A percentile compares a stretch with the other conserved stretches of the same genome.
Evolutionary conservation across 495 filamentous ascomycete species (phyloP).

Genomic region (Penicillium verhagenii): DNA sequence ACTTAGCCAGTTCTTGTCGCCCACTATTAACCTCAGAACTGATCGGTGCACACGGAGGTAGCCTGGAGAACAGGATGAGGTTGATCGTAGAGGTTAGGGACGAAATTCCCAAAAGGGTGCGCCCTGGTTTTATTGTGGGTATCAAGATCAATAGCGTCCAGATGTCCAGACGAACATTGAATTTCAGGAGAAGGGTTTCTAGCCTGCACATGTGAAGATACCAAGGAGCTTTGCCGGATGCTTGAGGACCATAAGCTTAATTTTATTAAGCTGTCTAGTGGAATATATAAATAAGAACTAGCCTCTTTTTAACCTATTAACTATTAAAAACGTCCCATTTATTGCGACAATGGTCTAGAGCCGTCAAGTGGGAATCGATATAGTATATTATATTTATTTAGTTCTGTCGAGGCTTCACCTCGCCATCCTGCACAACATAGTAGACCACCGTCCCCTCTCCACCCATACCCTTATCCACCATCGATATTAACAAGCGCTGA

Average conservation of each 20-base stretch:
- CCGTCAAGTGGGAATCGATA: too few relatives aligned
- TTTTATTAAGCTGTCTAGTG: slow-evolving; percentile 63
- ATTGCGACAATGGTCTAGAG: not conserved
- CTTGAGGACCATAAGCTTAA: slow-evolving; percentile 58
- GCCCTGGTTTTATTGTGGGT: slow-evolving; percentile 52
- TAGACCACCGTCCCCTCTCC: slow-evolving; percentile 93
- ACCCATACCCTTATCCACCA: slow-evolving; percentile 57
- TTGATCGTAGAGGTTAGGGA: slow-evolving; percentile 43
- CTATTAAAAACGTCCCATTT: not conserved
- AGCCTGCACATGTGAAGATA: slow-evolving; percentile 56
- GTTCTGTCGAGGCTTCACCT: slow-evolving; percentile 95
- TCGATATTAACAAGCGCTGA: slow-evolving; percentile 80
- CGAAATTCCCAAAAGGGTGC: slow-evolving; percentile 43
- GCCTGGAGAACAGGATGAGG: slow-evolving; percentile 49
- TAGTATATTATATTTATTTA: slow-evolving; percentile 47
- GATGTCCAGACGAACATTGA: too few relatives aligned
- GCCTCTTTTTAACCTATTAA: slow-evolving; percentile 36
- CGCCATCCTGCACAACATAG: slow-evolving; percentile 91
- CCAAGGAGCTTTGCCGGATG: slow-evolving; percentile 49
- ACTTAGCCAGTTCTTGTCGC: slow-evolving; percentile 62
- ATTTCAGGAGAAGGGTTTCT: slow-evolving; percentile 61
- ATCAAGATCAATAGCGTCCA: slow-evolving; percentile 64
- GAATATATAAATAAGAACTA: slow-evolving; percentile 59
- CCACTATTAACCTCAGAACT: slow-evolving; percentile 52
- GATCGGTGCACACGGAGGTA: slow-evolving; percentile 55